Conservation (phyloP, 1,139 yeast species). For the Starmera stellimalicola region DNA sequence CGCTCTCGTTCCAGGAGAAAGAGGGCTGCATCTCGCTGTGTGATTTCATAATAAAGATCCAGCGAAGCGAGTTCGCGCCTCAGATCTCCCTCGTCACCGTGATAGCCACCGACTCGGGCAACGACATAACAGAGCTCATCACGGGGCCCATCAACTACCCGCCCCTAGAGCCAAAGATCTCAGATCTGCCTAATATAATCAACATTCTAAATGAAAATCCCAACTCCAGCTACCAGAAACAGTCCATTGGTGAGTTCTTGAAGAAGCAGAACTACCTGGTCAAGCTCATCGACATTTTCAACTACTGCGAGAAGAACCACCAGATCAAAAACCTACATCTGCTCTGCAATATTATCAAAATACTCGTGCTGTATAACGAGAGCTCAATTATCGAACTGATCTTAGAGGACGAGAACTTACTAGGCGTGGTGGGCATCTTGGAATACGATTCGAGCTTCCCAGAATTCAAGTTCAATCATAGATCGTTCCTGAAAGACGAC, state of each 20-base stretch:
- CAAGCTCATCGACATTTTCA: conserved; percentile 43
- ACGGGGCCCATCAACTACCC: conserved; percentile 78
- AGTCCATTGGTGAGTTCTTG: conserved; percentile 41
- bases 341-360: conserved; percentile 65
- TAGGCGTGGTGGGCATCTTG: conserved; percentile 68
- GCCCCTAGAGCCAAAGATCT: conserved; percentile 35
- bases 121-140: conserved; percentile 63
- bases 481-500: conserved; percentile 51
- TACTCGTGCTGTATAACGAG: conserved; percentile 64
- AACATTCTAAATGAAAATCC: conserved; percentile 44
- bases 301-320: conserved; percentile 42
- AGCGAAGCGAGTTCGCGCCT: conserved; percentile 47
- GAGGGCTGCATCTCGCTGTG: conserved; percentile 83
- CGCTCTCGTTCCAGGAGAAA: conserved; percentile 85
- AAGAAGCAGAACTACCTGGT: conserved; percentile 42
- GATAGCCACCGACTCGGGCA: conserved; percentile 37
- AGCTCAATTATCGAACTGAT: conserved; percentile 56
- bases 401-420: conserved; percentile 49
- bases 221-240: conserved; percentile 45
- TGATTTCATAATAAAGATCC: conserved; percentile 66
- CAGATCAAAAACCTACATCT: conserved; percentile 47
- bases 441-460: conserved; percentile 92
- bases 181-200: conserved; percentile 37
- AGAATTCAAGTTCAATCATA: conserved; percentile 64
- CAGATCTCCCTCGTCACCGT: conserved; percentile 69